Evolutionary conservation across 208 protist genomes (phyloP).

Genomic region (Crithidia acanthocephali): DNA sequence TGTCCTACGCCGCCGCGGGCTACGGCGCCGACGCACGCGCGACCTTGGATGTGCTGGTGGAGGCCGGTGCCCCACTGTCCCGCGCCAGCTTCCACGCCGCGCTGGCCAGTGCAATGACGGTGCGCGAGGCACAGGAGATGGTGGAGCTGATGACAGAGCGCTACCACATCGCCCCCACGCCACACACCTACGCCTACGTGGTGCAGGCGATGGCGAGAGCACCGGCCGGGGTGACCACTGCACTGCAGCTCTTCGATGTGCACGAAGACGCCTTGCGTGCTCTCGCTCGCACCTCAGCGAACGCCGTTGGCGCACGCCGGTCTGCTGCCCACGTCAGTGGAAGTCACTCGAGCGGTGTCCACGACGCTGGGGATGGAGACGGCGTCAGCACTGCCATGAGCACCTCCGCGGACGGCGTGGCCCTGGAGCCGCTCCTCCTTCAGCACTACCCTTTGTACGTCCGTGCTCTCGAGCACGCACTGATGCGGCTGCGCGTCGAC

Average conservation of each 20-base stretch:
- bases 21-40: slow-evolving; percentile 69
- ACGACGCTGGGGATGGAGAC: not conserved
- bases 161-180: slow-evolving; percentile 71
- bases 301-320: too few species aligned
- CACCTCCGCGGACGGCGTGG: slow-evolving; percentile 29
- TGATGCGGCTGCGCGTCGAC: slow-evolving; percentile 75
- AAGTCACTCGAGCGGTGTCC: not conserved
- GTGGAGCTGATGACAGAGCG: slow-evolving; percentile 61
- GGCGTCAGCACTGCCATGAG: slow-evolving; percentile 31
- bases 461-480: slow-evolving; percentile 54
- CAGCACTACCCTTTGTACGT: slow-evolving; percentile 67
- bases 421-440: slow-evolving; percentile 60
- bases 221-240: slow-evolving; percentile 46
- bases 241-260: slow-evolving; percentile 76
- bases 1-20: slow-evolving; percentile 64
- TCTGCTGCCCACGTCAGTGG: not conserved
- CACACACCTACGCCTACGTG: slow-evolving; percentile 81
- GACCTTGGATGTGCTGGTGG: slow-evolving; percentile 80
- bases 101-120: slow-evolving; percentile 56
- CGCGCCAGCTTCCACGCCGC: slow-evolving; percentile 80
- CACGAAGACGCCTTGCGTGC: slow-evolving; percentile 61
- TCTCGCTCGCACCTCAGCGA: slow-evolving; percentile 31
- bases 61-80: slow-evolving; percentile 77
- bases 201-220: slow-evolving; percentile 35
- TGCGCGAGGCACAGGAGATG: slow-evolving; percentile 79